These are phyloP conservation scores for Lentinula lateritia DNA, from an alignment of 768 basidiomycete genomes.

Conservation along the genomic window DNA sequence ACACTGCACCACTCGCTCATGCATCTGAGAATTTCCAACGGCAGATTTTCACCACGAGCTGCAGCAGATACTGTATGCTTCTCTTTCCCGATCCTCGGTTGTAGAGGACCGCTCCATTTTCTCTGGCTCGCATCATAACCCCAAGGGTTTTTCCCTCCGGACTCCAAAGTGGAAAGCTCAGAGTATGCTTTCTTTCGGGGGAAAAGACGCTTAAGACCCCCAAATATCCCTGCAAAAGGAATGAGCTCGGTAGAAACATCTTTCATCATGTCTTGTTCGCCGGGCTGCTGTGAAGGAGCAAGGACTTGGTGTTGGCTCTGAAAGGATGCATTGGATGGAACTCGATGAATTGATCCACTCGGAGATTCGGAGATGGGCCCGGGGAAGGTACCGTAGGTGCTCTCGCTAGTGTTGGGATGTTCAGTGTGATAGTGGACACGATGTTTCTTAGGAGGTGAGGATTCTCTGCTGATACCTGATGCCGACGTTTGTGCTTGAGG, in stretches of 20 bases:
- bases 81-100: constrained; percentile 17
- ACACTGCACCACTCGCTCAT: constrained; percentile 56
- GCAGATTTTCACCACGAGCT: constrained; percentile 45
- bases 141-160: constrained; percentile 7
- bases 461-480: background rate
- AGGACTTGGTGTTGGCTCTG: constrained; percentile 4
- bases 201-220: constrained; percentile 6
- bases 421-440: background rate
- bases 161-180: background rate
- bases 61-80: constrained; percentile 22
- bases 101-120: constrained; percentile 33
- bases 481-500: background rate
- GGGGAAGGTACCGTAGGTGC: constrained; percentile 8
- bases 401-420: background rate
- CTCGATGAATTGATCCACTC: constrained; percentile 1
- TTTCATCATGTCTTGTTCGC: constrained; percentile 8
- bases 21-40: constrained; percentile 48
- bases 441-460: background rate
- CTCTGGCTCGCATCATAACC: constrained; percentile 10
- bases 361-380: background rate
- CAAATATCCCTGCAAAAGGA: constrained; percentile 19
- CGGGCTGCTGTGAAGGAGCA: constrained; percentile 2
- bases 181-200: background rate
- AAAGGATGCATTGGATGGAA: background rate
- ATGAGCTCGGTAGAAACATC: constrained; percentile 20